Base-by-base conservation (phyloP, 768 basidiomycete genomes). In the Auriscalpium orientale region DNA sequence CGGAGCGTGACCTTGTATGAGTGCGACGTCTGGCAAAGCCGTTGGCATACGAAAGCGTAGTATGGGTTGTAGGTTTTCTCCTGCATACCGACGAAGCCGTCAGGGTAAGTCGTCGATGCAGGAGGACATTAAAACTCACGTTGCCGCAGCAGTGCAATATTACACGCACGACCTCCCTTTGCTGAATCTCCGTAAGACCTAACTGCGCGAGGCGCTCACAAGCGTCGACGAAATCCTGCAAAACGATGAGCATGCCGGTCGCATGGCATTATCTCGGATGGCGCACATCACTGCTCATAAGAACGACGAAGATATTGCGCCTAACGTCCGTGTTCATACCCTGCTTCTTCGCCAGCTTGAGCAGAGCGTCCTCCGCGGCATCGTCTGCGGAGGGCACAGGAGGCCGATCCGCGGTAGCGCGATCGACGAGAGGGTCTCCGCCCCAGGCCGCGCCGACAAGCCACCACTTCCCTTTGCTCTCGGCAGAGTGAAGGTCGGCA, bases 241-340 rank as follows among this genome's bases (percentile, higher is more conserved):
- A 4, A 28, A 28, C 5, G 28, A 4, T 28, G 28, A 28, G 28
- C 28, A 28, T 28, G 28, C 7, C 28, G 7, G 28, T 28, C 28
- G 28, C 28, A 28, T 28, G 28, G 7, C 28, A 28, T 28, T 28
- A 28, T 28, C 28, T 28, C 28, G 28, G 28, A 28, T 28, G 28
- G 71, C 85, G 61, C 65, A 95, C 95, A 66, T 95, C 92, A 62
- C 91, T 90, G 65, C 90, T 95, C 93, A 98, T 97, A 36, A 98
- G 72, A 12, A 95, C 87, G 15, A 94, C 84, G 65, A 99, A 99
- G 53, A 98, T 85, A 54, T 88, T 86, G 58, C 92, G 77, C 38
- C 95, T 80, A 38, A 98, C 86, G 63, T 98, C 97, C 1, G 95
- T 98, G 66, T 99, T 99, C 95, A 99, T 98, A 21, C 97, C 97